Base-by-base conservation (phyloP, 1,139 yeast species). In the Candida sanyaensis region DNA sequence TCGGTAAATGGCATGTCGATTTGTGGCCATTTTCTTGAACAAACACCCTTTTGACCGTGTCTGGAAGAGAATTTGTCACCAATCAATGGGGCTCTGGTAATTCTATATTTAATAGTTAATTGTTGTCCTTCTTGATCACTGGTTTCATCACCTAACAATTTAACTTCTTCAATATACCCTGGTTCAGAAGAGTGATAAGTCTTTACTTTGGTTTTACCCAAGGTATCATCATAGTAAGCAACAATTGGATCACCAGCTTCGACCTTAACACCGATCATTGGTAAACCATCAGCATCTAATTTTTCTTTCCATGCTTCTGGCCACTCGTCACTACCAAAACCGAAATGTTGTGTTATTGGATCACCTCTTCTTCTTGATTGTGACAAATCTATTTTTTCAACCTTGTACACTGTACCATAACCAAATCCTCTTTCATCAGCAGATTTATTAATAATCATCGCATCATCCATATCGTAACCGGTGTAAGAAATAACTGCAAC, bases 381-480 rank as follows among this genome's bases (percentile, higher is more conserved):
- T 5, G 87, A 74, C 50, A 93, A 77, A 61, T 93, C 97, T 46
- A 93, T 80, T 69, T 90, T 90, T 65, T 93, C 99, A 32, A 88
- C 95, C 71, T 95, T 93, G 73, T 89, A 91, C 54, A 93, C 95
- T 3, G 96, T 89, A 71, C 99, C 99, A 61, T 93, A 95, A 24
- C 96, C 99, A 58, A 93, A 95, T 0, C 99, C 99, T 68, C 99
- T 82, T 72, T 93, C 99, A 62, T 92, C 96, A 0, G 98, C 97
- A 43, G 96, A 87, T 69, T 93, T 93, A 70, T 93, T 95, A 61
- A 93, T 83, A 63, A 93, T 93, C 99, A 93, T 93, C 65, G 99
- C 99, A 71, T 93, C 99, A 74, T 93, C 85, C 99, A 93, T 93
- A 88, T 93, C 99, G 65, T 93, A 93, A 59, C 99, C 99, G 6